Conservation (phyloP, 2,329 filamentous ascomycete species). For the Talaromyces sp. region DNA sequence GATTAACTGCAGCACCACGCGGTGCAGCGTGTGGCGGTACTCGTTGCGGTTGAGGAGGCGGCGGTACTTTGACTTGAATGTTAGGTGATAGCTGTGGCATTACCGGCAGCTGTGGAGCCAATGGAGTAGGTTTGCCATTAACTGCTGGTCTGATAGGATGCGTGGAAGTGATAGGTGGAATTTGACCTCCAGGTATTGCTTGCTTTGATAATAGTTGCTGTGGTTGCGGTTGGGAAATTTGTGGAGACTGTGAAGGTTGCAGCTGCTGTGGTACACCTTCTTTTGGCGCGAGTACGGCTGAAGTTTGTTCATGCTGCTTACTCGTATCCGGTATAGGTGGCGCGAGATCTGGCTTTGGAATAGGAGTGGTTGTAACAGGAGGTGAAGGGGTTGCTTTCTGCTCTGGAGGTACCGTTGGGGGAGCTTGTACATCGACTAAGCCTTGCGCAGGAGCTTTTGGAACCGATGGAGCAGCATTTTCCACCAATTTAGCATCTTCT, state of each 20-base stretch:
- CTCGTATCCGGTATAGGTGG: neutral
- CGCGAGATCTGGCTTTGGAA: neutral
- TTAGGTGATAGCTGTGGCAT: constrained; percentile 16
- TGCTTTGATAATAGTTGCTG: neutral
- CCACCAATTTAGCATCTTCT: constrained; percentile 18
- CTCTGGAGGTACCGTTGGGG: constrained; percentile 7
- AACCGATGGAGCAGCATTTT: constrained; percentile 13
- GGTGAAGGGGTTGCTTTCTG: constrained; percentile 8
- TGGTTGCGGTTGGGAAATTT: constrained; percentile 2
- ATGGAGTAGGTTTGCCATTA: constrained; percentile 18
- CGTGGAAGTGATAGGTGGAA: constrained; percentile 12
- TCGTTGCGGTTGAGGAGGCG: constrained; percentile 15
- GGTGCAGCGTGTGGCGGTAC: constrained; percentile 20
- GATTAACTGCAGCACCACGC: constrained; percentile 11
- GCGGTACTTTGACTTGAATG: constrained; percentile 14
- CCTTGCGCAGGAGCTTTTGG: constrained; percentile 8
- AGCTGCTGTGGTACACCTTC: neutral
- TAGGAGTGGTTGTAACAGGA: neutral
- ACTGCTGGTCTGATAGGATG: constrained; percentile 16
- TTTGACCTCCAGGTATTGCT: neutral
- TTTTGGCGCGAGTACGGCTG: constrained; percentile 3
- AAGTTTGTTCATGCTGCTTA: constrained; percentile 14
- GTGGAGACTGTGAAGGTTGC: neutral
- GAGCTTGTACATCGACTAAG: neutral
- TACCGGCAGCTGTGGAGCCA: constrained; percentile 22